Conservation (phyloP, 2,329 filamentous ascomycete genomes). For the Chaetomiaceae sp. region DNA sequence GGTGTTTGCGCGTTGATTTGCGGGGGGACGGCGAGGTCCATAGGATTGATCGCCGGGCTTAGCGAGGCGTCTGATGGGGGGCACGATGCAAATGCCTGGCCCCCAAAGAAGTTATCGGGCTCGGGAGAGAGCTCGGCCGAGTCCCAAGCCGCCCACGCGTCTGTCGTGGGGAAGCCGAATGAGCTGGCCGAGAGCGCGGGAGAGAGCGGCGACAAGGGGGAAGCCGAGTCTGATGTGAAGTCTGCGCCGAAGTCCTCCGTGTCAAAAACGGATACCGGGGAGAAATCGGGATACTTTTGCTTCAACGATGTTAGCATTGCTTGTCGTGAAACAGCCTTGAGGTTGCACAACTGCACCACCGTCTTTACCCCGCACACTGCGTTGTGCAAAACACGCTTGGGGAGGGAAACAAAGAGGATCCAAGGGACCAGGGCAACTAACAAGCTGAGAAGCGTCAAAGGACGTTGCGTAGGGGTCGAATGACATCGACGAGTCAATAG, state of each 20-base stretch:
- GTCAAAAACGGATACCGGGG: slow-evolving; percentile 29
- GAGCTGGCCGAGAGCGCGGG: slow-evolving; percentile 30
- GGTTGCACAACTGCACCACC: too few species aligned
- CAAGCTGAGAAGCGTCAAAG: slow-evolving; percentile 20
- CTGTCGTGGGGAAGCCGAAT: slow-evolving; percentile 28
- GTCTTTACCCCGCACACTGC: slow-evolving; percentile 12
- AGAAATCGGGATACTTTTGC: slow-evolving; percentile 26
- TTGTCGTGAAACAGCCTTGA: background rate
- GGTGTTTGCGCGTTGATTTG: slow-evolving; percentile 27
- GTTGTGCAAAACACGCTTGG: background rate
- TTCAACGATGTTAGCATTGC: slow-evolving; percentile 9
- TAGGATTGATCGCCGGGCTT: slow-evolving; percentile 36
- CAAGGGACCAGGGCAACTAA: slow-evolving; percentile 18
- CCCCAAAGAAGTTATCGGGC: slow-evolving; percentile 31
- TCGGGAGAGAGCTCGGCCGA: slow-evolving; percentile 30
- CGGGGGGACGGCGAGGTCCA: slow-evolving; percentile 29
- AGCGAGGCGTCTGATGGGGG: slow-evolving; percentile 24
- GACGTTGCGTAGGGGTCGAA: slow-evolving; percentile 23
- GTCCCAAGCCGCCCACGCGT: slow-evolving; percentile 33
- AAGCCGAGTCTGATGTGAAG: slow-evolving; percentile 36
- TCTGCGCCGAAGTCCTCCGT: slow-evolving; percentile 33
- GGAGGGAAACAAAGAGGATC: background rate
- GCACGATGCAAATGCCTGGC: slow-evolving; percentile 29
- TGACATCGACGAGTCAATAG: slow-evolving; percentile 17
- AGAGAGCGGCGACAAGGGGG: slow-evolving; percentile 33